Percentiles rank a stretch among this genome's conserved stretches.
Conservation (phyloP, 768 basidiomycete genomes). For the Phallus indusiatus region DNA sequence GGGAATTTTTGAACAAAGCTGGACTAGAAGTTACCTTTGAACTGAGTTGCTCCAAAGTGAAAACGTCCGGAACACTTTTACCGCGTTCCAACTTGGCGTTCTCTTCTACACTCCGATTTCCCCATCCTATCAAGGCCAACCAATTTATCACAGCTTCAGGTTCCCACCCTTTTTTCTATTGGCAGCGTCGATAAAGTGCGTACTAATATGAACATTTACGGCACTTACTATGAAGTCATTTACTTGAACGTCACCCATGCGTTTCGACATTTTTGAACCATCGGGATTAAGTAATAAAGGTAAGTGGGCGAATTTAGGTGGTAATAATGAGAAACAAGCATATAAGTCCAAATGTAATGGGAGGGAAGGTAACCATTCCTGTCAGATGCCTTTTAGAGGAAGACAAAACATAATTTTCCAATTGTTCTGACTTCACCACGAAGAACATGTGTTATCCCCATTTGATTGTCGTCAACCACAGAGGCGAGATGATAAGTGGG, state of each 20-base stretch:
- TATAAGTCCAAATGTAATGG: slow-evolving; percentile 90
- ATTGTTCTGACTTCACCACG: slow-evolving; percentile 67
- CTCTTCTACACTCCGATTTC: slow-evolving; percentile 31
- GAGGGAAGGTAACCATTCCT: slow-evolving; percentile 96
- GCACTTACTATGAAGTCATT: slow-evolving; percentile 70
- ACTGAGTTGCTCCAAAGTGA: slow-evolving; percentile 16
- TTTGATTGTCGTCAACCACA: slow-evolving; percentile 91
- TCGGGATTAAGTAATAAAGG: slow-evolving; percentile 86
- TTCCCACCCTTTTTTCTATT: slow-evolving; percentile 80
- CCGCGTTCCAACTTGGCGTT: background rate
- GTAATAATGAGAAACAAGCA: slow-evolving; percentile 54
- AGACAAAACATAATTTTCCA: background rate
- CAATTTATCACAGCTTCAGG: slow-evolving; percentile 85
- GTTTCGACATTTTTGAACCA: slow-evolving; percentile 91
- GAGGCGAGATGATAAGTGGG: slow-evolving; percentile 97
- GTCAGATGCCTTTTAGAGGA: background rate
- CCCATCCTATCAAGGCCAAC: slow-evolving; percentile 93
- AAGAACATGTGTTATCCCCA: slow-evolving; percentile 93
- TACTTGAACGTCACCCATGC: slow-evolving; percentile 83
- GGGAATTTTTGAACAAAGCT: slow-evolving; percentile 9
- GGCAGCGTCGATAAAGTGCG: background rate
- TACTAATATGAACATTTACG: background rate
- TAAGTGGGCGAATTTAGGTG: slow-evolving; percentile 84
- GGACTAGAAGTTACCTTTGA: slow-evolving; percentile 12
- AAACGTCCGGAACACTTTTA: slow-evolving; percentile 20